A percentile compares a stretch with the other conserved stretches of the same genome.
These are phyloP conservation scores for Taxillus chinensis DNA, from an alignment of 164 flowering plant genomes.

Conservation along the genomic window DNA sequence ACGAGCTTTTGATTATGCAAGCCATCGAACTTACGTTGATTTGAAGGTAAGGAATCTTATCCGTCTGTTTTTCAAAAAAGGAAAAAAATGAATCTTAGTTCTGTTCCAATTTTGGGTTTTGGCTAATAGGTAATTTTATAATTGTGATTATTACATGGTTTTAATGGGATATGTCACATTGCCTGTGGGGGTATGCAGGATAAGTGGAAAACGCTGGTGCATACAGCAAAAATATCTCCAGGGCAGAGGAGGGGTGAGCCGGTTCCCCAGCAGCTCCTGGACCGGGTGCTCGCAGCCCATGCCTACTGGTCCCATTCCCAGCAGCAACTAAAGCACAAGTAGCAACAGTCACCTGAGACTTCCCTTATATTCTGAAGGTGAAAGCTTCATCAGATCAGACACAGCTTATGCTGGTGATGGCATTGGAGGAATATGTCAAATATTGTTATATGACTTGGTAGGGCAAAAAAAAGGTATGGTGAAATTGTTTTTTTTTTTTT, in stretches of 20 bases:
- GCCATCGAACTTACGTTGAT: conserved; percentile 53
- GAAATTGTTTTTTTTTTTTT: too few relatives aligned
- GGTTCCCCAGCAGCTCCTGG: conserved; percentile 71
- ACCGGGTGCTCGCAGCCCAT: conserved; percentile 60
- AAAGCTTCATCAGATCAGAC: too few relatives aligned
- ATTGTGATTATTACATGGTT: too few relatives aligned
- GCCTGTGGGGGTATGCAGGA: conserved; percentile 31
- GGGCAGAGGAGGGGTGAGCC: conserved; percentile 84
- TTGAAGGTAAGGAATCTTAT: conserved; percentile 30
- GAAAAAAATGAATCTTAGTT: too few relatives aligned
- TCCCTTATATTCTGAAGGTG: conserved; percentile 26
- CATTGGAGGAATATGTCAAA: background rate
- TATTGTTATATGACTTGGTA: background rate
- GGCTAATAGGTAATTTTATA: too few relatives aligned
- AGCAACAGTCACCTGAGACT: conserved; percentile 25
- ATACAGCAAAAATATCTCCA: conserved; percentile 71
- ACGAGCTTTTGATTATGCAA: conserved; percentile 50
- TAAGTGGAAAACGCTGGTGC: conserved; percentile 83
- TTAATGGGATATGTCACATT: too few relatives aligned
- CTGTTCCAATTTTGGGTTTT: too few relatives aligned
- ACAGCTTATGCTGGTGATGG: background rate
- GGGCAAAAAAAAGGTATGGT: background rate
- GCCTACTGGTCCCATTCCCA: conserved; percentile 47
- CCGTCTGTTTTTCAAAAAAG: background rate
- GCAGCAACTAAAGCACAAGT: conserved; percentile 54